Evolutionary conservation across 805 yeast species (phyloP).

Genomic region (Candida palmyrensis): DNA sequence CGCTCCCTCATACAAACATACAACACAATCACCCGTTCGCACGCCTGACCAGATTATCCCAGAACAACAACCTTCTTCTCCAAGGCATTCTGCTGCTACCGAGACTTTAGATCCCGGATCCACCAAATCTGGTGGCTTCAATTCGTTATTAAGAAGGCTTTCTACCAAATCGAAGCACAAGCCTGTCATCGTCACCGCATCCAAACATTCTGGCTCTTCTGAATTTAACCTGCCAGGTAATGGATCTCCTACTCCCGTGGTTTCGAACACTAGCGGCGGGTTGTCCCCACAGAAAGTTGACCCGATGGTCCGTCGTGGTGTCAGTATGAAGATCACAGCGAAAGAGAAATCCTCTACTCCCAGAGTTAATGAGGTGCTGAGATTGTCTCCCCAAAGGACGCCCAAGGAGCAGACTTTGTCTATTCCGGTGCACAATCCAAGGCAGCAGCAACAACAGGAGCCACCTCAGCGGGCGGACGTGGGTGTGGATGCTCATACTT

Average conservation of each 20-base stretch:
- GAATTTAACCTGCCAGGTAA: conserved; percentile 9
- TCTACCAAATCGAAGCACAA: conserved; percentile 22
- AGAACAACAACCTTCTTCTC: conserved; percentile 25
- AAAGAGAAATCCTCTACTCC: conserved; percentile 39
- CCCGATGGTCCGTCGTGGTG: conserved; percentile 53
- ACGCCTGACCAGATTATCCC: conserved; percentile 12
- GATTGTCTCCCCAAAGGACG: conserved; percentile 7
- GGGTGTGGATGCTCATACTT: no score
- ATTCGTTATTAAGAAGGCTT: conserved; percentile 31
- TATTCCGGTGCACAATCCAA: conserved; percentile 2
- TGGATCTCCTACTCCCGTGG: conserved; percentile 6
- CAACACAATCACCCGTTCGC: conserved; percentile 9
- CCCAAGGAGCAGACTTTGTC: conserved; percentile 7
- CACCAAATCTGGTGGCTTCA: conserved; percentile 23
- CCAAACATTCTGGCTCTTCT: neutral
- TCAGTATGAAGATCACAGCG: conserved; percentile 56
- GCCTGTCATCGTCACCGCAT: neutral
- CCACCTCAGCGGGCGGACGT: no score
- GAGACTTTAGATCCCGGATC: conserved; percentile 33
- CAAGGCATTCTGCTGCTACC: conserved; percentile 13
- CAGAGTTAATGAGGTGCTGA: no score
- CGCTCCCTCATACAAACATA: conserved; percentile 11
- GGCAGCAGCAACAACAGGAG: conserved; percentile 6
- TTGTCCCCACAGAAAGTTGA: conserved; percentile 18
- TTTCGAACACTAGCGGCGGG: conserved; percentile 5